Base-by-base conservation (phyloP, 345 rosid genomes). In the Populus simonii region DNA sequence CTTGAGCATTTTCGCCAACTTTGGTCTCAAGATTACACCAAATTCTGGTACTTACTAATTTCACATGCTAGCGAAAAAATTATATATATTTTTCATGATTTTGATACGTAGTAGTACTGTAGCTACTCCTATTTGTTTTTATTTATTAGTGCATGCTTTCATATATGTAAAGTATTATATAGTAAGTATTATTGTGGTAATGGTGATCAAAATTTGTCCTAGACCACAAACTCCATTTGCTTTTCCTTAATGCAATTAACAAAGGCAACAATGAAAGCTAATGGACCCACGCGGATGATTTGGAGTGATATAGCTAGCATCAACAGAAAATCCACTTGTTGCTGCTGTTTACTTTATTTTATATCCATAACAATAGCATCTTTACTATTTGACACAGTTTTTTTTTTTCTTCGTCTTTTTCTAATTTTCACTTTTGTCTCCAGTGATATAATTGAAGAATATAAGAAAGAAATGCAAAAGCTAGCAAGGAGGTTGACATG, bases 1-100 rank as follows among this genome's bases (percentile, higher is more conserved):
- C 68, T 80, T 33, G 92, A 92, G 17, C 93, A 96, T 75, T 93
- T 93, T 45, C 86, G 86, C 74, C 89, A 84, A 80, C 93, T 96
- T 66, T 96, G 99, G 99, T 98, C 98, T 17, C 85, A 74, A 27
- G 90, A 89, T 80, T 80, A 82, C 87, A 57, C 33, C 82, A 45
- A 81, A 66, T 83, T 89, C 90, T 88, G 99, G 99, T 96, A 89
- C 67, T 57, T 33, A 0, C 13, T 55, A 36, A 36, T 25, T 10
- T 45, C 29, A 68, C 78, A 73, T 80, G 84, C 76, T 81, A 81
- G 80, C 70, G 80, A 17, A 72, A 70, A 36, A 43, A 55, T 43
- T 4, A 41, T 10, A 12, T 41, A 41, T 41, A 2, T 10, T 41
- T 33, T 41, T 41, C 45, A 41, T 41, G 45, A 10, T 41, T 10